phyloP scores from a whole-genome alignment of 2,329 filamentous ascomycete species.

The Microdochium paspali region DNA sequence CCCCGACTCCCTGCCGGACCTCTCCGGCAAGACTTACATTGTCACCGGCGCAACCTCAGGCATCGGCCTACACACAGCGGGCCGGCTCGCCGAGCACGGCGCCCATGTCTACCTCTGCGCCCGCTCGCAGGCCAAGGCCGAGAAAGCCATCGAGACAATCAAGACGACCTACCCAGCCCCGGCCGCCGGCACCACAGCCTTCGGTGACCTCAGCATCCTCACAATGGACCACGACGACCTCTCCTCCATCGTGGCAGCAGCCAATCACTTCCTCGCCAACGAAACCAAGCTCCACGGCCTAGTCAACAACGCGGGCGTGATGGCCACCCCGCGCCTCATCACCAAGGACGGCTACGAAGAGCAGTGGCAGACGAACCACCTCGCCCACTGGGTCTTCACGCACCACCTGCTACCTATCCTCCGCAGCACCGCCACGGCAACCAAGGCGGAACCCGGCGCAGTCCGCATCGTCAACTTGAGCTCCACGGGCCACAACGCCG shows the following conservation, averaged over 20 bases:
- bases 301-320: constrained; percentile 22
- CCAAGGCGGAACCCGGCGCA: constrained; percentile 8
- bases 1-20: constrained; percentile 29
- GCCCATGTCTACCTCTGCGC: constrained; percentile 30
- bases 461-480: constrained; percentile 19
- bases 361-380: constrained; percentile 32
- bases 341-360: constrained; percentile 25
- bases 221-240: constrained; percentile 25
- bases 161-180: constrained; percentile 17
- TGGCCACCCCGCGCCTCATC: constrained; percentile 19
- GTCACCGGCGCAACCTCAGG: constrained; percentile 35
- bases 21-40: constrained; percentile 30
- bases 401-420: constrained; percentile 26
- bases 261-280: constrained; percentile 16
- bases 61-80: constrained; percentile 28
- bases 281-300: constrained; percentile 22
- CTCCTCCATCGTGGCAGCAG: constrained; percentile 23
- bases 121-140: constrained; percentile 23
- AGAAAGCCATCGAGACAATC: constrained; percentile 20
- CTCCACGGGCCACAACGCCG: constrained; percentile 15
- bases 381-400: constrained; percentile 31
- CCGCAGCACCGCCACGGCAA: constrained; percentile 14
- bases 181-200: too few relatives aligned
- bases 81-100: constrained; percentile 23
- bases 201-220: constrained; percentile 23